These are phyloP conservation scores for Aureobasidium sp. DNA, from an alignment of 2,329 filamentous ascomycete species.

Conservation along the genomic window DNA sequence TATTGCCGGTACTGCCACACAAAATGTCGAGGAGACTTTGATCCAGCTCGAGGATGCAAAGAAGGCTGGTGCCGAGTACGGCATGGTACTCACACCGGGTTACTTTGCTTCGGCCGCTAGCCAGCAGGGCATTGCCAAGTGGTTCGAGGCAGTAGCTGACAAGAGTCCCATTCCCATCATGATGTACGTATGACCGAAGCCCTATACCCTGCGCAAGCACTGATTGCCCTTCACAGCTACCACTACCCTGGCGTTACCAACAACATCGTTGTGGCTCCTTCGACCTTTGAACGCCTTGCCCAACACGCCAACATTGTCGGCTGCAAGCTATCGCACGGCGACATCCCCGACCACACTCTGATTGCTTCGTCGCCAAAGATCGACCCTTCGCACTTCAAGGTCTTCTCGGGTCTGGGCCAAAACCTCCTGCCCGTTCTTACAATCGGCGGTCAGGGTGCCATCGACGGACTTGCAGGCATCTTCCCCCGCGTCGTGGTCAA, in stretches of 20 bases:
- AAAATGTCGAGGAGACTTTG: slow-evolving; percentile 56
- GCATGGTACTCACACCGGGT: slow-evolving; percentile 56
- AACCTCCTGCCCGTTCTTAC: slow-evolving; percentile 57
- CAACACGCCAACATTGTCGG: slow-evolving; percentile 61
- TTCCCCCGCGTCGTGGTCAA: slow-evolving; percentile 56
- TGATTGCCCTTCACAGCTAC: slow-evolving; percentile 38
- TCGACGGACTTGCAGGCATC: slow-evolving; percentile 59
- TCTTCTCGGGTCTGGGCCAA: slow-evolving; percentile 60
- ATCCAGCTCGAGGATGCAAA: slow-evolving; percentile 50
- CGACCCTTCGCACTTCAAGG: slow-evolving; percentile 52
- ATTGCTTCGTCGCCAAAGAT: slow-evolving; percentile 54
- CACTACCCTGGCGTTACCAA: slow-evolving; percentile 63
- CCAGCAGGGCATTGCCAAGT: slow-evolving; percentile 54
- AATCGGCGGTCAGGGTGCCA: slow-evolving; percentile 58
- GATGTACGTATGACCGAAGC: slow-evolving; percentile 41
- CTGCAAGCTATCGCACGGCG: slow-evolving; percentile 62
- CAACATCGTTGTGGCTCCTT: slow-evolving; percentile 52
- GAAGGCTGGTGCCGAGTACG: slow-evolving; percentile 54
- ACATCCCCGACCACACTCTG: slow-evolving; percentile 57
- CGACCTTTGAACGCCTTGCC: slow-evolving; percentile 53
- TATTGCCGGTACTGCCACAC: slow-evolving; percentile 56
- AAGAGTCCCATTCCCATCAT: slow-evolving; percentile 53
- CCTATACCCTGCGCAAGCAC: background rate
- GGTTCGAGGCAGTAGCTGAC: slow-evolving; percentile 57
- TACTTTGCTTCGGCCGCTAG: slow-evolving; percentile 56